phyloP scores from a whole-genome alignment of 2,329 filamentous ascomycete genomes.

The Aspergillus novoparasiticus region DNA sequence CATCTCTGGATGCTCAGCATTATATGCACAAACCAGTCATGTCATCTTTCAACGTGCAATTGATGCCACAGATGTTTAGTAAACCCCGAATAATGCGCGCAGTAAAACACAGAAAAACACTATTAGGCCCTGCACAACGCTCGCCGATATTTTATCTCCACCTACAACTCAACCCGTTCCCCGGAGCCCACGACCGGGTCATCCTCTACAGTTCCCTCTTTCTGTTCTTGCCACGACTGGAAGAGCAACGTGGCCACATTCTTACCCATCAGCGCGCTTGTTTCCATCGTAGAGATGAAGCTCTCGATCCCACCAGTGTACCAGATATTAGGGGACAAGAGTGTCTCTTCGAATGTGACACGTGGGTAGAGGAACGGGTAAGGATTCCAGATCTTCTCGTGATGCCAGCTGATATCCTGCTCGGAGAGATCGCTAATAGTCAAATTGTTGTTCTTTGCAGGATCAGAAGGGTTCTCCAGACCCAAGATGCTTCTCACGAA shows the following conservation, averaged over 20 bases:
- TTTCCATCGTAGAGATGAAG: constrained; percentile 98
- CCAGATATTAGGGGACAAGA: constrained; percentile 58
- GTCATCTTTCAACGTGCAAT: not conserved
- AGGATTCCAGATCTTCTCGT: constrained; percentile 76
- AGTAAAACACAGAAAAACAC: not conserved
- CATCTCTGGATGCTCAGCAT: not conserved
- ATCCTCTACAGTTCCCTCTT: constrained; percentile 1
- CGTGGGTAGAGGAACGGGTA: constrained; percentile 86
- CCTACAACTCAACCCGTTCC: constrained; percentile 15
- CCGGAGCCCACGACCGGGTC: constrained; percentile 9
- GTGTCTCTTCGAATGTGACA: constrained; percentile 81
- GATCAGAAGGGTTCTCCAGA: constrained; percentile 31
- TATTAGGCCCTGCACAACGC: not conserved
- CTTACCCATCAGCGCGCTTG: constrained; percentile 81
- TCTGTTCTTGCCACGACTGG: constrained; percentile 52
- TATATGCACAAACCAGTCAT: not conserved
- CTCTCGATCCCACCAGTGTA: constrained; percentile 76
- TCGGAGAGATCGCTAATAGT: constrained; percentile 40
- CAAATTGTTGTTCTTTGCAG: constrained; percentile 17
- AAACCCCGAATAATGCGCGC: not conserved
- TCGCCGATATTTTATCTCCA: not conserved
- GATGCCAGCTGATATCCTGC: constrained; percentile 69
- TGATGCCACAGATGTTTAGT: not conserved
- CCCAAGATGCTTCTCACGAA: constrained; percentile 56
- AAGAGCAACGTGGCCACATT: constrained; percentile 60